Percentiles rank a stretch among this genome's conserved stretches.
Conservation (phyloP, 371 early-diverging fungal genomes). For the Encephalitozoon romaleae region DNA sequence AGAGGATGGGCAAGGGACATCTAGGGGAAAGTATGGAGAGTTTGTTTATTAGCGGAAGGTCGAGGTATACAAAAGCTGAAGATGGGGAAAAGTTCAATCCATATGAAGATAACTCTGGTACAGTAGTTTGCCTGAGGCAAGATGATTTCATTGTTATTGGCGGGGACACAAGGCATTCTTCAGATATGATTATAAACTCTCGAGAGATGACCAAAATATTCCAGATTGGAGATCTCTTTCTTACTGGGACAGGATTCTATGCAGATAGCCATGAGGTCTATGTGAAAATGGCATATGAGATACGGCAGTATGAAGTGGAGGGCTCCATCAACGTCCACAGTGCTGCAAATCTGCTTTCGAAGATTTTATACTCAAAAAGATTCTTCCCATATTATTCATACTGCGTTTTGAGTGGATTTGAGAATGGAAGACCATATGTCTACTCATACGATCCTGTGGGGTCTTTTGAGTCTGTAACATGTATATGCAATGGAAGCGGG, state of each 20-base stretch:
- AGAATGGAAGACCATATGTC: constrained; percentile 67
- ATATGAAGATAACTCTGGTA: constrained; percentile 70
- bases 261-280: constrained; percentile 81
- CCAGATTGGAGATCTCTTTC: constrained; percentile 68
- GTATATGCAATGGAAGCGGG: constrained; percentile 78
- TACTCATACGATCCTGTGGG: constrained; percentile 92
- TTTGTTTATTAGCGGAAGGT: neutral
- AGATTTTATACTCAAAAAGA: constrained; percentile 78
- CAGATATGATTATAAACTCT: constrained; percentile 84
- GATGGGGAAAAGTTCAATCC: constrained; percentile 39
- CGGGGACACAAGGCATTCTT: constrained; percentile 88
- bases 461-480: constrained; percentile 71
- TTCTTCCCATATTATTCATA: constrained; percentile 95
- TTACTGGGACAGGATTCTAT: constrained; percentile 80
- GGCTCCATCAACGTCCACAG: constrained; percentile 78
- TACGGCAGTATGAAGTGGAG: constrained; percentile 55
- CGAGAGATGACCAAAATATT: constrained; percentile 83
- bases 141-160: constrained; percentile 84
- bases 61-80: neutral
- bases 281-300: constrained; percentile 71
- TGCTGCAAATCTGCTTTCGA: constrained; percentile 83
- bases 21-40: neutral
- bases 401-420: constrained; percentile 79
- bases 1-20: too few relatives aligned
- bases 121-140: constrained; percentile 81